phyloP scores from a whole-genome alignment of 305 asterid genomes.

The Withania somnifera region DNA sequence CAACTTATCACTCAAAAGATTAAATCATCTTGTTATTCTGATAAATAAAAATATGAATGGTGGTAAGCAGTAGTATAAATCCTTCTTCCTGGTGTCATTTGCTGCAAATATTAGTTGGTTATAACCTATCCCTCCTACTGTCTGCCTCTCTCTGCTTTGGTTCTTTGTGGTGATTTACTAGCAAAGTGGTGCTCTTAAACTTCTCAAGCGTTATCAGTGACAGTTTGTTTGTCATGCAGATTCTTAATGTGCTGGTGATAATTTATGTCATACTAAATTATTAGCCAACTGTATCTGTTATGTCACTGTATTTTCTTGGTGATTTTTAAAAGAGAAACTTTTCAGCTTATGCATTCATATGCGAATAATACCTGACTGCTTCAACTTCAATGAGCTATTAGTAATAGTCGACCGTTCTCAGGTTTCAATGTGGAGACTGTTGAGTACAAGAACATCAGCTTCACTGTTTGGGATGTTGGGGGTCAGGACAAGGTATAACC shows the following conservation, averaged over 20 bases:
- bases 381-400: not conserved
- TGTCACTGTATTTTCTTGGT: not conserved
- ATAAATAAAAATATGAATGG: not conserved
- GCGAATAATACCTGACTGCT: not conserved
- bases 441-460: slow-evolving; percentile 68
- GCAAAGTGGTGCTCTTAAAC: not conserved
- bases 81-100: not conserved
- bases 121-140: not conserved
- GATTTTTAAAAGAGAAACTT: not conserved
- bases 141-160: not conserved
- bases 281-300: not conserved
- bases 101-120: not conserved
- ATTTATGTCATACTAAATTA: not conserved
- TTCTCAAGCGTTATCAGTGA: not conserved
- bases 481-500: slow-evolving; percentile 63
- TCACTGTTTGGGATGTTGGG: slow-evolving; percentile 81
- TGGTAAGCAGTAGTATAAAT: not conserved
- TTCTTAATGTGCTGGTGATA: not conserved
- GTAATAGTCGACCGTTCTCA: slow-evolving; percentile 12
- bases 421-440: slow-evolving; percentile 78
- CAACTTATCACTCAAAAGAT: not conserved
- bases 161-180: not conserved
- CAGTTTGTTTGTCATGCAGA: not conserved
- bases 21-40: not conserved
- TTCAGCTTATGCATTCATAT: not conserved